phyloP scores from a whole-genome alignment of 176 grass and related monocot species.

The Carex cristatella region DNA sequence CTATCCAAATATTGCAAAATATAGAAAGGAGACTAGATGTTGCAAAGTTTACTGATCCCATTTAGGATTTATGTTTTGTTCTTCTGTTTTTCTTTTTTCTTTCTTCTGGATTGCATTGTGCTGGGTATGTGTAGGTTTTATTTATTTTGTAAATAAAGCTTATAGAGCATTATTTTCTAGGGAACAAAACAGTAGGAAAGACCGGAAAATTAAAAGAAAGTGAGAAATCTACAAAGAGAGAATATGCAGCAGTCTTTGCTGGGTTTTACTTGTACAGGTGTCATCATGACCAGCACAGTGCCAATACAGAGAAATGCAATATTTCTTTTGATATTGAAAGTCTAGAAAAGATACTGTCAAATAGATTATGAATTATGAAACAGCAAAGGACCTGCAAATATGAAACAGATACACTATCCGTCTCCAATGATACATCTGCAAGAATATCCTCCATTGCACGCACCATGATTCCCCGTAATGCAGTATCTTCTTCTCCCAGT shows the following conservation, averaged over 20 bases:
- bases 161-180: not conserved
- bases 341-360: not conserved
- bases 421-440: constrained; percentile 62
- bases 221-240: not conserved
- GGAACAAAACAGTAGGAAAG: not conserved
- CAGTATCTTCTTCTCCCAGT: constrained; percentile 96
- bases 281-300: not conserved
- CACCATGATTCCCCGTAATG: constrained; percentile 94
- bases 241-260: not conserved
- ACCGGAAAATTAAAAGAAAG: not conserved
- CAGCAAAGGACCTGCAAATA: constrained; percentile 74
- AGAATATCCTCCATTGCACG: constrained; percentile 99
- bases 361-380: not conserved
- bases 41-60: not conserved
- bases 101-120: not conserved
- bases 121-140: not conserved
- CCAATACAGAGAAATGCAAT: not conserved
- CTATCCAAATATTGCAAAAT: not conserved
- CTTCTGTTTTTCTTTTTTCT: not conserved
- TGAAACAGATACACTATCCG: constrained; percentile 78
- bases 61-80: not conserved
- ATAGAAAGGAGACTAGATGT: not conserved
- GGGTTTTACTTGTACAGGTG: not conserved
- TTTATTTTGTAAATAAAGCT: not conserved
- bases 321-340: not conserved